These are phyloP conservation scores for Chlorella sp. DNA, from an alignment of 139 green algal species.

Conservation along the genomic window DNA sequence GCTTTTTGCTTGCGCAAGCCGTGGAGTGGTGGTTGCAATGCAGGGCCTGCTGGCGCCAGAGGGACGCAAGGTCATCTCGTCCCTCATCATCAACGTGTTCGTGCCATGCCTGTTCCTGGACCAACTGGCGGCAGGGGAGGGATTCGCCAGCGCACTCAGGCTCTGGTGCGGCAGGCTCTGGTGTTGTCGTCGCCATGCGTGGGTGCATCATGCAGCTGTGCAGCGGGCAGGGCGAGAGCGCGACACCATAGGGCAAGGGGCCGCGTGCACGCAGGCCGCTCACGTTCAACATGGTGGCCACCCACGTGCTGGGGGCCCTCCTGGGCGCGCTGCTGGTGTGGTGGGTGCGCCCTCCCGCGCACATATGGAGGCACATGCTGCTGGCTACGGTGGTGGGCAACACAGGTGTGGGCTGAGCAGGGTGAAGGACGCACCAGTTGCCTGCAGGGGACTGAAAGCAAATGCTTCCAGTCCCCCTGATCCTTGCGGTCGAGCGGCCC, in stretches of 20 bases:
- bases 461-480: too few relatives aligned
- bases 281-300: not conserved
- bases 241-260: too few relatives aligned
- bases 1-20: too few relatives aligned
- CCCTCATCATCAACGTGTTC: slow-evolving; percentile 18
- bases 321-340: not conserved
- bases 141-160: not conserved
- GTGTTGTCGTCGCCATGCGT: too few relatives aligned
- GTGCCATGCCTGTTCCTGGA: slow-evolving; percentile 21
- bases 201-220: too few relatives aligned
- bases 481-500: too few relatives aligned
- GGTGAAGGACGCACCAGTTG: too few relatives aligned
- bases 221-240: too few relatives aligned
- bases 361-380: not conserved
- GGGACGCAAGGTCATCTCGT: slow-evolving; percentile 6
- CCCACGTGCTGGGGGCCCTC: not conserved
- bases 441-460: too few relatives aligned
- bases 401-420: too few relatives aligned
- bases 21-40: too few relatives aligned
- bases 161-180: slow-evolving; percentile 9
- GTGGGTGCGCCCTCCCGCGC: not conserved
- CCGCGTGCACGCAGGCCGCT: slow-evolving; percentile 1
- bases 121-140: slow-evolving; percentile 2
- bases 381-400: not conserved
- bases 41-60: slow-evolving; percentile 19